These are phyloP conservation scores for Tricholoma saponaceum DNA, from an alignment of 768 basidiomycete genomes.

Conservation along the genomic window DNA sequence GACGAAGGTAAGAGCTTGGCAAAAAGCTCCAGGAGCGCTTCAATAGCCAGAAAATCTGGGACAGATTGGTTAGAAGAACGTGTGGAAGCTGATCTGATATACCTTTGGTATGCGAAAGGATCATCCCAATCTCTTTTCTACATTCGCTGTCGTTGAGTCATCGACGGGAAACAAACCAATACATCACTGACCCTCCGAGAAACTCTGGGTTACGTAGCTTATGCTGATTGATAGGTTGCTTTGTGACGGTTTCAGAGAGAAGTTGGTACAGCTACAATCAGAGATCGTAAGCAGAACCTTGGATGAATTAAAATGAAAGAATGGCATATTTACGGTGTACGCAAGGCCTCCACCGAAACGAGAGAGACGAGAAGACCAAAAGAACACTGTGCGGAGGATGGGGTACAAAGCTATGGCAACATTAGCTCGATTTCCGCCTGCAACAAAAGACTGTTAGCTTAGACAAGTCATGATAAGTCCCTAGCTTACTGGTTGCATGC, in stretches of 20 bases:
- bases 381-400: constrained; percentile 19
- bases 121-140: constrained; percentile 44
- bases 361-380: constrained; percentile 2
- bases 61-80: neutral
- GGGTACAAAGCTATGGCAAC: constrained; percentile 22
- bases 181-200: constrained; percentile 44
- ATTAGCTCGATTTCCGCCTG: constrained; percentile 29
- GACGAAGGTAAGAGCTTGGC: constrained; percentile 50
- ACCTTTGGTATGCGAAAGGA: constrained; percentile 48
- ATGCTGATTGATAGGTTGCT: constrained; percentile 37
- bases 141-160: neutral
- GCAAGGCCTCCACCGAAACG: constrained; percentile 15
- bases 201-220: constrained; percentile 38
- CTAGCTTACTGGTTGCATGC: constrained; percentile 20
- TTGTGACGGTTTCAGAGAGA: constrained; percentile 43
- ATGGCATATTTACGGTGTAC: constrained; percentile 17
- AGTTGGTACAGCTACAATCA: constrained; percentile 45
- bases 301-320: neutral
- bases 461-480: constrained; percentile 9
- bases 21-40: constrained; percentile 53
- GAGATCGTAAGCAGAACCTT: neutral
- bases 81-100: neutral
- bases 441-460: constrained; percentile 22
- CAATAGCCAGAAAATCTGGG: constrained; percentile 50
- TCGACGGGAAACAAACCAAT: neutral